Conservation (phyloP, 2,329 filamentous ascomycete genomes). For the Plenodomus lindquistii region DNA sequence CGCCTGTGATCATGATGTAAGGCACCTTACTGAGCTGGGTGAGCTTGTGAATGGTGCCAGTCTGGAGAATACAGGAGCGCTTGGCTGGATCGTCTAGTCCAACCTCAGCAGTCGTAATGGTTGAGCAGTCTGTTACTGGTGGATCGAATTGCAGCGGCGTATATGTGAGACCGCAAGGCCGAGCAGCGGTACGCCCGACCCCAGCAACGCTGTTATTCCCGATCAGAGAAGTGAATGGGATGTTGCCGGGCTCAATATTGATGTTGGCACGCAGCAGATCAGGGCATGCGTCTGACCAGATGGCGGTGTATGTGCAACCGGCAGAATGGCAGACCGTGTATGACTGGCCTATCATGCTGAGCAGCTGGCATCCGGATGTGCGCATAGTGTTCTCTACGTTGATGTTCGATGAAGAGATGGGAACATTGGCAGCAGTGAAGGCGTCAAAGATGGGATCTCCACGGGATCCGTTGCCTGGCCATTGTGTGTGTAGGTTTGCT, state of each 20-base stretch:
- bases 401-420: conserved; percentile 17
- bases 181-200: conserved; percentile 16
- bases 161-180: conserved; percentile 25
- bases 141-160: conserved; percentile 20
- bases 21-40: conserved; percentile 30
- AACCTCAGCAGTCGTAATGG: conserved; percentile 16
- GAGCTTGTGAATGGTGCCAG: conserved; percentile 19
- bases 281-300: conserved; percentile 28
- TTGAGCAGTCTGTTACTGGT: conserved; percentile 16
- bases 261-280: conserved; percentile 23
- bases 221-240: conserved; percentile 16
- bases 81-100: conserved; percentile 12
- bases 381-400: conserved; percentile 24
- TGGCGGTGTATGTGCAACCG: conserved; percentile 23
- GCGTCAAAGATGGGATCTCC: conserved; percentile 25
- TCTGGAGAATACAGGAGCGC: conserved; percentile 21
- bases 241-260: conserved; percentile 25
- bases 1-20: conserved; percentile 35
- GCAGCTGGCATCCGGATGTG: conserved; percentile 17
- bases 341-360: conserved; percentile 21
- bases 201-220: conserved; percentile 19
- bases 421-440: conserved; percentile 19
- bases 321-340: conserved; percentile 24
- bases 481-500: conserved; percentile 23
- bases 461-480: conserved; percentile 19